Conservation (phyloP, 1,284 basidiomycete species). For the Leccinum griseonigrum region DNA sequence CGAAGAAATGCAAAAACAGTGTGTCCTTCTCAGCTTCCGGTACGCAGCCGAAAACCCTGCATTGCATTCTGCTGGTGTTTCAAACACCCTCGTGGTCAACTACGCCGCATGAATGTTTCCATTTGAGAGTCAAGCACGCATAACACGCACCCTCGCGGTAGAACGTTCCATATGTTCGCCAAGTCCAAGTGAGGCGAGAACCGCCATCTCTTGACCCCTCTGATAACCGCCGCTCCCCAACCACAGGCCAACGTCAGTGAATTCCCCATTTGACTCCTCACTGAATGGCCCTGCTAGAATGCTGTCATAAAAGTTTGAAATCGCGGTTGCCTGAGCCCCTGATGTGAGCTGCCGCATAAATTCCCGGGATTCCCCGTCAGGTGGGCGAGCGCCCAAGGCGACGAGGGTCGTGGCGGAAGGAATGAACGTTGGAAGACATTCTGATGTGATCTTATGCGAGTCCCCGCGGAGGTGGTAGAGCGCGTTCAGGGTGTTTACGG, state of each 20-base stretch:
- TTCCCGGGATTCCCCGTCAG: neutral
- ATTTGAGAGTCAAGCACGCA: neutral
- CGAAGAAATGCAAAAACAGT: constrained; percentile 10
- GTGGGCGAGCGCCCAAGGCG: constrained; percentile 3
- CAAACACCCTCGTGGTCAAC: constrained; percentile 14
- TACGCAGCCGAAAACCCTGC: constrained; percentile 8
- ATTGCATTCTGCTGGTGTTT: constrained; percentile 10
- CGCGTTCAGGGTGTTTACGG: constrained; percentile 9
- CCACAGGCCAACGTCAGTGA: constrained; percentile 50
- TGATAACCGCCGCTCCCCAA: constrained; percentile 42
- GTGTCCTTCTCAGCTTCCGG: constrained; percentile 2
- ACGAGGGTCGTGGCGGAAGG: constrained; percentile 14
- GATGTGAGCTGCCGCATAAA: constrained; percentile 34
- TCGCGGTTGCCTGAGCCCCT: constrained; percentile 40
- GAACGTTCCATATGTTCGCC: constrained; percentile 5
- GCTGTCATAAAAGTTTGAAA: constrained; percentile 43
- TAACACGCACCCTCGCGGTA: constrained; percentile 1
- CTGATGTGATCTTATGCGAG: neutral
- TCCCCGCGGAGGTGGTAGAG: constrained; percentile 2
- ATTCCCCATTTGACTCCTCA: constrained; percentile 49
- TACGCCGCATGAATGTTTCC: constrained; percentile 14
- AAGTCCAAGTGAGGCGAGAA: constrained; percentile 12
- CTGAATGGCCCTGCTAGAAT: constrained; percentile 50
- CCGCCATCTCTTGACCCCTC: constrained; percentile 7
- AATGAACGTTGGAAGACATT: constrained; percentile 12